These are phyloP conservation scores for Penicillium nordicum DNA, from an alignment of 2,329 filamentous ascomycete genomes.

Conservation along the genomic window DNA sequence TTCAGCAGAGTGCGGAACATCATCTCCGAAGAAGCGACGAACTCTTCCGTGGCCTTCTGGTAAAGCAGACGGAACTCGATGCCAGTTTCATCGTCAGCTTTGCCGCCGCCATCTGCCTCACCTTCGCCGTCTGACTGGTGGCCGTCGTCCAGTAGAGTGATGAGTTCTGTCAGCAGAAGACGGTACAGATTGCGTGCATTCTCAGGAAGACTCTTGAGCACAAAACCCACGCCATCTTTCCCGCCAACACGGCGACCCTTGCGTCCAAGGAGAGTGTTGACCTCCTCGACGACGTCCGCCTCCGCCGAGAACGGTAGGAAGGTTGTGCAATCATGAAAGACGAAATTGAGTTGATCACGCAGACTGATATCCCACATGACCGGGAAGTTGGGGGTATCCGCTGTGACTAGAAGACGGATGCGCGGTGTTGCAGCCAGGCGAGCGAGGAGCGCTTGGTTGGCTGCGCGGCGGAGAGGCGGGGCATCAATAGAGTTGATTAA, in stretches of 20 bases:
- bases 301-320: conserved; percentile 72
- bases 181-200: conserved; percentile 87
- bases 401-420: conserved; percentile 72
- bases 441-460: conserved; percentile 69
- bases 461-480: conserved; percentile 66
- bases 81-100: conserved; percentile 50
- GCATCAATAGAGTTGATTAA: conserved; percentile 87
- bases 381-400: conserved; percentile 82
- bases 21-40: conserved; percentile 95
- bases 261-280: conserved; percentile 80
- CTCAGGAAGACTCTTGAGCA: conserved; percentile 83
- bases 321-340: conserved; percentile 93
- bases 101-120: conserved; percentile 35
- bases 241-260: conserved; percentile 77
- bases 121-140: conserved; percentile 50
- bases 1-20: conserved; percentile 90
- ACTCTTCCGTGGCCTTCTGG: conserved; percentile 92
- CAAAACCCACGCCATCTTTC: conserved; percentile 86
- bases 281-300: conserved; percentile 81
- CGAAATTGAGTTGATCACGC: conserved; percentile 77
- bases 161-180: conserved; percentile 77
- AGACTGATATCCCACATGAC: conserved; percentile 85
- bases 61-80: conserved; percentile 91
- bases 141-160: conserved; percentile 62
- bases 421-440: conserved; percentile 70